phyloP scores from a whole-genome alignment of 2,329 filamentous ascomycete species.

The Xylariaceae sp. region DNA sequence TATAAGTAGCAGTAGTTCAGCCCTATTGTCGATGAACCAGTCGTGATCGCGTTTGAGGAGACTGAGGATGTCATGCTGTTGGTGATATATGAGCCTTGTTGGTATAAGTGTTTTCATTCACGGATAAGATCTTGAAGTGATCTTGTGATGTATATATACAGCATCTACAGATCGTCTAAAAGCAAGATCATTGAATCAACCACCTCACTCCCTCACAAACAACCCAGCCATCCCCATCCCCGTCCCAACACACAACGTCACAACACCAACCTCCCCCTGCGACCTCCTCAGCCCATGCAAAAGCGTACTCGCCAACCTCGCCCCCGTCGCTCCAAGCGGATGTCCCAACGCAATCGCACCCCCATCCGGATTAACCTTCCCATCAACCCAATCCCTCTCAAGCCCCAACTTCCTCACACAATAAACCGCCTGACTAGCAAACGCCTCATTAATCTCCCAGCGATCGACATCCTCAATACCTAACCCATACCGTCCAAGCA shows the following conservation, averaged over 20 bases:
- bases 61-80: too few species aligned
- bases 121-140: too few species aligned
- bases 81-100: too few species aligned
- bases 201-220: constrained; percentile 57
- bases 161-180: too few species aligned
- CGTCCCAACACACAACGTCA: constrained; percentile 85
- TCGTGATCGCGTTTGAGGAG: too few species aligned
- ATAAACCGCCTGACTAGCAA: constrained; percentile 62
- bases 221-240: constrained; percentile 72
- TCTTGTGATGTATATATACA: too few species aligned
- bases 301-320: constrained; percentile 71
- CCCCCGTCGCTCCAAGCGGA: constrained; percentile 82
- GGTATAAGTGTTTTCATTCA: too few species aligned
- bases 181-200: too few species aligned
- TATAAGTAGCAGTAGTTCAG: too few species aligned
- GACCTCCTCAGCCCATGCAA: constrained; percentile 60
- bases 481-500: constrained; percentile 66
- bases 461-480: constrained; percentile 64
- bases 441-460: constrained; percentile 92
- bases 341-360: constrained; percentile 93
- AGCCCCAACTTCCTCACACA: constrained; percentile 67
- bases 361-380: constrained; percentile 82
- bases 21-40: too few species aligned
- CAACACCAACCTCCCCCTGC: constrained; percentile 72
- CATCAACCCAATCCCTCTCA: constrained; percentile 54